These are phyloP conservation scores for Gossypium rotundifolium DNA, from an alignment of 345 rosid genomes.

Conservation along the genomic window DNA sequence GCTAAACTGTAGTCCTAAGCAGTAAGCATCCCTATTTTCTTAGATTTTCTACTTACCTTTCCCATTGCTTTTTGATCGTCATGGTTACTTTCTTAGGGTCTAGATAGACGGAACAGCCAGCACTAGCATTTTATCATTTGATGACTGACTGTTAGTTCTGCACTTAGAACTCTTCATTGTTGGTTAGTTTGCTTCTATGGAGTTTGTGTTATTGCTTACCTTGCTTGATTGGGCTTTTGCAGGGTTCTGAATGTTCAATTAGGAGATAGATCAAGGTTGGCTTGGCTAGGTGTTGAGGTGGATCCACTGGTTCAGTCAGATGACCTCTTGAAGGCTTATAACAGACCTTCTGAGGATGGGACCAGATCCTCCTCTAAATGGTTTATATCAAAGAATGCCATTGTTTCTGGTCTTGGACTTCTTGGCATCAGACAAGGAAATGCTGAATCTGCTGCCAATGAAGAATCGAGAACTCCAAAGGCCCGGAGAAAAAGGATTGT, in stretches of 20 bases:
- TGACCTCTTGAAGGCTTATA: slow-evolving; percentile 60
- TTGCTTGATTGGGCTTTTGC: slow-evolving; percentile 16
- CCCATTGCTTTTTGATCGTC: not conserved
- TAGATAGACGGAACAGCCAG: not conserved
- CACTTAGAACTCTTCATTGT: not conserved
- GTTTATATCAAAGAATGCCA: slow-evolving; percentile 77
- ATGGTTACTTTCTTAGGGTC: not conserved
- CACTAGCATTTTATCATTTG: not conserved
- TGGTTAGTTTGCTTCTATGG: not conserved
- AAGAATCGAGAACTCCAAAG: slow-evolving; percentile 51
- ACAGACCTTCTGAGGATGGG: slow-evolving; percentile 42
- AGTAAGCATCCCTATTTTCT: not conserved
- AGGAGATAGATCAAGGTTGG: slow-evolving; percentile 69
- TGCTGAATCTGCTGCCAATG: slow-evolving; percentile 22
- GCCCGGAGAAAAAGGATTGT: slow-evolving; percentile 74
- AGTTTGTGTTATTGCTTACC: not conserved
- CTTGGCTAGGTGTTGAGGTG: slow-evolving; percentile 84
- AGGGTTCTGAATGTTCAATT: slow-evolving; percentile 67
- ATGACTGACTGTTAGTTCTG: not conserved
- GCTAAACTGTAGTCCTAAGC: not conserved
- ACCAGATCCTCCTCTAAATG: slow-evolving; percentile 51
- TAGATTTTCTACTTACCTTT: not conserved
- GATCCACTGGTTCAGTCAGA: slow-evolving; percentile 79
- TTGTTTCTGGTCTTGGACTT: slow-evolving; percentile 71
- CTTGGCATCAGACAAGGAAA: slow-evolving; percentile 69